Percentiles rank a stretch among this genome's conserved stretches.
Conservation (phyloP, 2,329 filamentous ascomycete species). For the Cercospora berteroae region DNA sequence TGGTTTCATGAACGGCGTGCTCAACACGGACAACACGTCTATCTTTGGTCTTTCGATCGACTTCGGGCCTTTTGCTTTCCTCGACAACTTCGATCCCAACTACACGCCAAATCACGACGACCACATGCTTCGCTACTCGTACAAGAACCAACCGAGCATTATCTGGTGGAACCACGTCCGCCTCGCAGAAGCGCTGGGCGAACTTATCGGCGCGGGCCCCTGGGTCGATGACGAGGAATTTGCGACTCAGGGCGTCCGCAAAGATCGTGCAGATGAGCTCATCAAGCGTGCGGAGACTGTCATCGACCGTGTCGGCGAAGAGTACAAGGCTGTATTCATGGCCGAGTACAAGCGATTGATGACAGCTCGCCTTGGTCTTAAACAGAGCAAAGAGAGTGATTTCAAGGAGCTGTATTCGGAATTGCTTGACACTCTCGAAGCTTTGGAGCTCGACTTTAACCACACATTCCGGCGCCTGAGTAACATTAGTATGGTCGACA, state of each 20-base stretch:
- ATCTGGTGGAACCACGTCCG: conserved; percentile 99
- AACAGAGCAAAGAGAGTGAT: conserved; percentile 65
- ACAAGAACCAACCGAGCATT: conserved; percentile 89
- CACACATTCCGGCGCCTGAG: conserved; percentile 86
- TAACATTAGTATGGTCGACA: conserved; percentile 57
- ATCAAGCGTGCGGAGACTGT: conserved; percentile 77
- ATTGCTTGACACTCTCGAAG: conserved; percentile 76
- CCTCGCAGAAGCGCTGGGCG: conserved; percentile 82
- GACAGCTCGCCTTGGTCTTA: conserved; percentile 74
- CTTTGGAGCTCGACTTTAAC: conserved; percentile 84
- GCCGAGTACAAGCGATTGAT: conserved; percentile 87
- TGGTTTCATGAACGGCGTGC: conserved; percentile 97
- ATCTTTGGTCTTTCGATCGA: conserved; percentile 86
- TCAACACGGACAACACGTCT: conserved; percentile 98
- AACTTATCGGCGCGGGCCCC: conserved; percentile 76
- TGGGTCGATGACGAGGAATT: conserved; percentile 71
- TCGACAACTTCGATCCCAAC: conserved; percentile 90
- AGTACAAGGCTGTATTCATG: conserved; percentile 84
- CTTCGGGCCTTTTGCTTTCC: conserved; percentile 94
- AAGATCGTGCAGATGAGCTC: conserved; percentile 67
- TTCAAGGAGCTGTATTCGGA: conserved; percentile 81
- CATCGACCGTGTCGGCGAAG: conserved; percentile 77
- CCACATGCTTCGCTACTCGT: conserved; percentile 79
- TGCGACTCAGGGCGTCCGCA: conserved; percentile 66
- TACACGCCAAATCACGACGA: conserved; percentile 99